Evolutionary conservation across 345 rosid species (phyloP), one percentile per base, ranked within the genome.

Genomic region (Brassica juncea): DNA sequence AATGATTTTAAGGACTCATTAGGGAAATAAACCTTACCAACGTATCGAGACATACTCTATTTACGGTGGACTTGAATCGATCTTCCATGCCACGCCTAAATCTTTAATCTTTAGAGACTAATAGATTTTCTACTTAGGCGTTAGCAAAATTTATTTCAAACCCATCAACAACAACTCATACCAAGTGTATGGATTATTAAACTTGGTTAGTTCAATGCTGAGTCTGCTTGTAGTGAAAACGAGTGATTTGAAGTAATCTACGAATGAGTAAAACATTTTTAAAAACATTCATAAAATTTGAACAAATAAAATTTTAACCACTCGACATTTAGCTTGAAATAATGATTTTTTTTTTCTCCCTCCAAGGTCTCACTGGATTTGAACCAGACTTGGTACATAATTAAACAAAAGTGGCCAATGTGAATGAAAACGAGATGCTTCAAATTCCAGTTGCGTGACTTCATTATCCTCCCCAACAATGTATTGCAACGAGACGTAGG

Each of bases 141-240:
- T 14, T 52, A 52, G 23, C 21, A n/a, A 52, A 52, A 5, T 52
- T 21, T 6, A 28, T 68, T 49, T 5, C 7, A 74, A 35, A n/a
- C 68, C 76, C 68, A 80, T 52, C 55, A 14, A 4, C 55, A 42
- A 10, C n/a, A 47, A 6, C 52, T 3, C 52, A 44, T 12, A 44
- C 52, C n/a, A 37, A 44, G 52, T 44, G 52, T 44, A 11, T 44
- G 52, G 52, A 49, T 49, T 49, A 59, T 44, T 44, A 27, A 68
- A 71, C 87, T 79, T 65, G 82, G 93, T 90, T 84, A 91, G 86
- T 83, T 92, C 97, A 81, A 92, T 92, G 68, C 91, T 86, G 84
- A 92, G 94, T 76, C 91, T 88, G 54, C 97, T 91, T 1, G 93
- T 87, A 44, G 83, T 87, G 37, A 94, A 87, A 84, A 90, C 94